Evolutionary conservation across 2,329 filamentous ascomycete species (phyloP), one percentile per base, ranked within the genome.

Genomic region (Phaeoacremonium minimum): DNA sequence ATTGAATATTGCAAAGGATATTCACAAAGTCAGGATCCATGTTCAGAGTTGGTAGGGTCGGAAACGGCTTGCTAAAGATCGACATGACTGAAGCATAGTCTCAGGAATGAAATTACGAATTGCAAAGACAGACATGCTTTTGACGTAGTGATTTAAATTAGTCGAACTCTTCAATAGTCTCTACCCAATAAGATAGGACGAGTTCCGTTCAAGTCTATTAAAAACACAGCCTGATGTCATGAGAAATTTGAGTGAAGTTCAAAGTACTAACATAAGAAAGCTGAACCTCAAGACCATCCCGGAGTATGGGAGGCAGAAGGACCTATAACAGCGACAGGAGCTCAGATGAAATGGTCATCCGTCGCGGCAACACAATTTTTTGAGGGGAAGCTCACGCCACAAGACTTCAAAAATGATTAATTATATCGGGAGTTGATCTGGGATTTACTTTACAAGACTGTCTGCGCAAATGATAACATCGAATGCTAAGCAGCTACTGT

Each of bases 251-350:
- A n/a, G n/a, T n/a, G n/a, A n/a, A 9, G n/a, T 26, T 26, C 22
- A 26, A 26, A 26, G 22, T n/a, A 41, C 18, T 26, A 34, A 20
- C 14, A 17, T n/a, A 35, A 37, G 28, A 41, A 41, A 18, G 31
- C 11, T 18, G 22, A 26, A 26, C 22, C 22, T 26, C 22, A 26
- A n/a, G 9, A 26, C 22, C 22, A 26, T 26, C 22, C 9, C 22
- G 22, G 22, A 26, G 22, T 9, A n/a, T 26, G 22, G 22, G n/a
- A 26, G n/a, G 22, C 22, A 26, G 9, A n/a, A n/a, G n/a, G 22
- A 26, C 22, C 22, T 26, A 9, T 26, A n/a, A 26, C 22, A 9
- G 22, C 22, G 9, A 26, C 22, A 9, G 22, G 22, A 9, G 22
- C 22, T 9, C 22, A 26, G 22, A 26, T 26, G 22, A 26, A n/a